A percentile compares a stretch with the other conserved stretches of the same genome.
Conservation (phyloP, 2,329 filamentous ascomycete species). For the Exophiala phaeomuriformis region DNA sequence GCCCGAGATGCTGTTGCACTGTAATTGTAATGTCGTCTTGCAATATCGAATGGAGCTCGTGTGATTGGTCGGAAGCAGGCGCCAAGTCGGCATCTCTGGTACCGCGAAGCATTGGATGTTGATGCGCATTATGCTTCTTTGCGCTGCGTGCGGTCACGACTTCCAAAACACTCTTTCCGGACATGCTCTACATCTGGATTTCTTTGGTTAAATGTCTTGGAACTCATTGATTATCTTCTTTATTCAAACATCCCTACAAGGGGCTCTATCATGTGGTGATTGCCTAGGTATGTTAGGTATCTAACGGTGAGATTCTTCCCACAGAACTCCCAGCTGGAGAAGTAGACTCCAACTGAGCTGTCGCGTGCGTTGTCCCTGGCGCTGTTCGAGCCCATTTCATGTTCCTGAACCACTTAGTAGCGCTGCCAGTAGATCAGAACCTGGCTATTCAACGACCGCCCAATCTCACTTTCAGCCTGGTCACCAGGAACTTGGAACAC, state of each 20-base stretch:
- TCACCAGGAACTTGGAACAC: not conserved
- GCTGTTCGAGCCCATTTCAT: not conserved
- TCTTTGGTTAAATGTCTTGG: too few relatives aligned
- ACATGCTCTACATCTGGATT: too few relatives aligned
- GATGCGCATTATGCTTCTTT: too few relatives aligned
- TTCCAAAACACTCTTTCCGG: too few relatives aligned
- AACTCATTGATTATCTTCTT: too few relatives aligned
- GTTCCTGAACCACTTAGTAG: slow-evolving; percentile 3
- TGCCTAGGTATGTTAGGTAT: too few relatives aligned
- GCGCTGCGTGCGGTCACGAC: too few relatives aligned
- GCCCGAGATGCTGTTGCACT: too few relatives aligned
- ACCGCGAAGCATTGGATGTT: not conserved
- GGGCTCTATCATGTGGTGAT: too few relatives aligned
- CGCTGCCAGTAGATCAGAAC: slow-evolving; percentile 17
- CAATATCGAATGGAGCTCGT: slow-evolving; percentile 11
- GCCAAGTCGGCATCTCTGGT: not conserved
- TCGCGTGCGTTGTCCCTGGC: not conserved
- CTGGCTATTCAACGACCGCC: not conserved
- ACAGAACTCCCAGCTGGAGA: too few relatives aligned
- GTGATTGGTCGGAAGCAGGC: slow-evolving; percentile 9
- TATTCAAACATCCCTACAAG: too few relatives aligned
- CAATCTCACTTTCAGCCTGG: not conserved
- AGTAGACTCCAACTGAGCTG: not conserved
- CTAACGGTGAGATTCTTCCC: too few relatives aligned
- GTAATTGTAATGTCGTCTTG: slow-evolving; percentile 5